phyloP scores from a whole-genome alignment of 352 stramenopile species.

The Thalassiosira pacifica region DNA sequence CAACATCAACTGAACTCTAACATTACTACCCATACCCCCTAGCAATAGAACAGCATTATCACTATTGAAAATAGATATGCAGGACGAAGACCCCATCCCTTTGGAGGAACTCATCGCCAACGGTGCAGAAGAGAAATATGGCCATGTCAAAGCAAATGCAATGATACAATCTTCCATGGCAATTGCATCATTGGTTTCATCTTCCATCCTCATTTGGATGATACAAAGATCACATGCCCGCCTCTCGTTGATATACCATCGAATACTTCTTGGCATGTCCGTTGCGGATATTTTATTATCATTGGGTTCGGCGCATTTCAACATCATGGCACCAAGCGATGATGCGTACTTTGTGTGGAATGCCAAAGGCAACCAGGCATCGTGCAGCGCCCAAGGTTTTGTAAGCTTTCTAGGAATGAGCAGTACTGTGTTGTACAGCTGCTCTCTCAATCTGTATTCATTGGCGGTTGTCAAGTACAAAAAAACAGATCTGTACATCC shows the following conservation, averaged over 20 bases:
- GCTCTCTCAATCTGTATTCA: constrained; percentile 27
- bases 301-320: constrained; percentile 18
- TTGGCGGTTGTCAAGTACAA: constrained; percentile 18
- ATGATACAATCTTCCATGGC: constrained; percentile 16
- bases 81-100: neutral
- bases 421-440: constrained; percentile 6
- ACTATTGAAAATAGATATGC: too few species aligned
- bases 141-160: neutral
- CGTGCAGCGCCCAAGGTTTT: constrained; percentile 31
- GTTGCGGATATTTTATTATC: constrained; percentile 27
- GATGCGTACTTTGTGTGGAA: constrained; percentile 32
- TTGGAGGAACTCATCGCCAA: neutral
- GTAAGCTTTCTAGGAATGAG: neutral
- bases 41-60: too few species aligned
- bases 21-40: too few species aligned
- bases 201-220: constrained; percentile 22
- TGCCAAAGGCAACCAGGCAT: constrained; percentile 23
- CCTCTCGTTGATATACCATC: constrained; percentile 11
- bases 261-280: constrained; percentile 37
- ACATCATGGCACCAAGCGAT: constrained; percentile 5
- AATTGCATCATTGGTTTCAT: constrained; percentile 28
- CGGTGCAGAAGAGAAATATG: neutral
- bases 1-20: too few species aligned
- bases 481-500: constrained; percentile 16
- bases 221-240: neutral